Evolutionary conservation across 495 filamentous ascomycete genomes (phyloP).

Genomic region (Pseudomonodictys pantanalensis): DNA sequence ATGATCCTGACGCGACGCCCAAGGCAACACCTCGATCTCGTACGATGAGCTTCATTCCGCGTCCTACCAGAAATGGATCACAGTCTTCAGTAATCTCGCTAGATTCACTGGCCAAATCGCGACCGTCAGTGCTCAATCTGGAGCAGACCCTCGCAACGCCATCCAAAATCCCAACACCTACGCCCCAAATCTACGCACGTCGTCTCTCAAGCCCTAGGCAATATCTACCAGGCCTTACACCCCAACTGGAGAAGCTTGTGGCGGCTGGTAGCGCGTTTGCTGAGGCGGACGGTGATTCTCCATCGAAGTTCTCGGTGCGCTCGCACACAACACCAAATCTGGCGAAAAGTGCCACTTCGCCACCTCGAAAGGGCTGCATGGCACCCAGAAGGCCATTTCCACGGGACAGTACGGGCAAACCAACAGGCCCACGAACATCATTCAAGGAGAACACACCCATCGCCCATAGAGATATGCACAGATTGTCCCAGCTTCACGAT

Average conservation of each 20-base stretch:
- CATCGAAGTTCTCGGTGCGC: conserved; percentile 17
- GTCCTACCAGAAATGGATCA: conserved; percentile 6
- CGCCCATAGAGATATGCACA: conserved; percentile 6
- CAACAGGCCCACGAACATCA: neutral
- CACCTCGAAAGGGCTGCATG: conserved; percentile 8
- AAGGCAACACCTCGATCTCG: conserved; percentile 19
- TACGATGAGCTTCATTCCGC: conserved; percentile 31
- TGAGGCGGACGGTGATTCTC: neutral
- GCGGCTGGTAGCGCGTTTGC: conserved; percentile 22
- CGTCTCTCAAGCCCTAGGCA: conserved; percentile 22
- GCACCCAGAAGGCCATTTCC: conserved; percentile 4
- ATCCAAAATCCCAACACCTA: conserved; percentile 20
- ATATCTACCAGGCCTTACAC: neutral
- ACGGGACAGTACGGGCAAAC: neutral
- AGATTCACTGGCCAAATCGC: neutral
- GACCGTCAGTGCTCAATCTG: neutral
- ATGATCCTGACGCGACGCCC: conserved; percentile 15
- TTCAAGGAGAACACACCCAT: conserved; percentile 23
- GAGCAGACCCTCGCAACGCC: neutral
- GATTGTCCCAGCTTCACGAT: conserved; percentile 14
- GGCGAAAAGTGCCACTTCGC: neutral
- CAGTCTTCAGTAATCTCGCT: neutral
- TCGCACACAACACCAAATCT: conserved; percentile 30
- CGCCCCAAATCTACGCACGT: too few relatives aligned
- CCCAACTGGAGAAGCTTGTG: conserved; percentile 16